Evolutionary conservation across 1,284 basidiomycete species (phyloP), one percentile per base, ranked within the genome.

Genomic region (Apiotrichum montevideense): DNA sequence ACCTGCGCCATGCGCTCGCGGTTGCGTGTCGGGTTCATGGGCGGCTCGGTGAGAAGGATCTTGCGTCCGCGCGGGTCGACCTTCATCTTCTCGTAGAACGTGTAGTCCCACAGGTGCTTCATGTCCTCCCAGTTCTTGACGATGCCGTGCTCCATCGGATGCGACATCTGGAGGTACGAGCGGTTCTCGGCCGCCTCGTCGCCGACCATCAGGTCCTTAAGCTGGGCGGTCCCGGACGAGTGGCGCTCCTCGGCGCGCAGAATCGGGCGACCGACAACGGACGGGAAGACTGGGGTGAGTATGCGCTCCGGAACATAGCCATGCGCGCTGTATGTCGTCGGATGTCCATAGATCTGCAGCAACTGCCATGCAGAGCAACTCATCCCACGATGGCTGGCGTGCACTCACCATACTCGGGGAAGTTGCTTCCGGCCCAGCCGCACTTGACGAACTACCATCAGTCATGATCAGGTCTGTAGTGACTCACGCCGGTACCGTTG

Each of bases 131-230:
- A 99, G 79, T 98, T 96, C 70, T 88, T 87, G 55, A 99, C 87
- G 75, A 99, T 96, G 55, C 96, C 96, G 78, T 99, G 96, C 76
- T 98, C 96, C 90, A 98, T 94, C 3, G 96, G 95, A 70, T 98
- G 95, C 1, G 91, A 89, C 55, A 98, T 84, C 78, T 98, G 95
- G 35, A 99, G 85, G 79, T 90, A 98, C 72, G 90, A 95, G 50
- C 95, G 87, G 74, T 92, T 88, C 77, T 87, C 84, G 45, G 90
- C 91, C 33, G 96, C 96, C 75, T 97, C 92, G 78, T 95, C 91
- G 62, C 94, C 93, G 73, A 96, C 81, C 93, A 98, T 98, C 78
- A 98, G 87, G 78, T 99, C 95, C 74, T 90, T 91, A 80, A 97
- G 94, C 61, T 85, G 77, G 7, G 86, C 82, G 37, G 84, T 80